phyloP scores from a whole-genome alignment of 208 protist species.

The Novymonas esmeraldas region DNA sequence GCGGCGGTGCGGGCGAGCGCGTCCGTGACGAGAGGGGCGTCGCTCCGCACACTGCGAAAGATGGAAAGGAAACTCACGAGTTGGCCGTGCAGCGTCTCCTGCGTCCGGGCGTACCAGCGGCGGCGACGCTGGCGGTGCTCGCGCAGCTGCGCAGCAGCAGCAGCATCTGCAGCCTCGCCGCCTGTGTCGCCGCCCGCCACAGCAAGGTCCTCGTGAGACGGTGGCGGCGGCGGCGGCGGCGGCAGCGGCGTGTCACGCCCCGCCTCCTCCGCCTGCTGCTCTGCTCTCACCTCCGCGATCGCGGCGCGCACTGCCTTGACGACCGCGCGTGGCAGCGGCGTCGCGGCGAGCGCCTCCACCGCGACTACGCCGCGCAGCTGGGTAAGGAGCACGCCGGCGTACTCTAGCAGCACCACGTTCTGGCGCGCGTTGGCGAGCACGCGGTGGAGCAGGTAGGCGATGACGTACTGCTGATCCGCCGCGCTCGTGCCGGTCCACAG shows the following conservation, averaged over 20 bases:
- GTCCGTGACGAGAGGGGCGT: constrained; percentile 23
- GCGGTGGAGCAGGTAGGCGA: constrained; percentile 50
- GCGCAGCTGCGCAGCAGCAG: not conserved
- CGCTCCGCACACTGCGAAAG: constrained; percentile 26
- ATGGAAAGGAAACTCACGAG: constrained; percentile 30
- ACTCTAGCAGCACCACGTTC: constrained; percentile 63
- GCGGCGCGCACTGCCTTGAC: constrained; percentile 22
- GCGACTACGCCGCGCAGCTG: constrained; percentile 40
- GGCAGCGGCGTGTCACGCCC: not conserved
- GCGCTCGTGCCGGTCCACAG: constrained; percentile 32
- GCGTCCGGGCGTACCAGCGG: constrained; percentile 15
- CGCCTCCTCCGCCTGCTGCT: constrained; percentile 20
- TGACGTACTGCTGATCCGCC: constrained; percentile 19
- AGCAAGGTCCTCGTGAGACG: not conserved
- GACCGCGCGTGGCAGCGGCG: constrained; percentile 31
- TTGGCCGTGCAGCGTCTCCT: constrained; percentile 31
- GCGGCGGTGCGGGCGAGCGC: constrained; percentile 9
- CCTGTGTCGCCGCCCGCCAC: not conserved
- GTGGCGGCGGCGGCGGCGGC: too few relatives aligned
- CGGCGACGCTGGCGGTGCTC: constrained; percentile 18
- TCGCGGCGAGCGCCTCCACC: constrained; percentile 42
- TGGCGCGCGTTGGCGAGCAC: constrained; percentile 46
- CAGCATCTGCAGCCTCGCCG: not conserved
- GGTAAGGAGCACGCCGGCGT: constrained; percentile 66
- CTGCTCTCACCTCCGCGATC: constrained; percentile 21